Percentiles rank a stretch among this genome's conserved stretches.
phyloP scores from a whole-genome alignment of 176 grass and related monocot species.

The Aegilops tauschii region DNA sequence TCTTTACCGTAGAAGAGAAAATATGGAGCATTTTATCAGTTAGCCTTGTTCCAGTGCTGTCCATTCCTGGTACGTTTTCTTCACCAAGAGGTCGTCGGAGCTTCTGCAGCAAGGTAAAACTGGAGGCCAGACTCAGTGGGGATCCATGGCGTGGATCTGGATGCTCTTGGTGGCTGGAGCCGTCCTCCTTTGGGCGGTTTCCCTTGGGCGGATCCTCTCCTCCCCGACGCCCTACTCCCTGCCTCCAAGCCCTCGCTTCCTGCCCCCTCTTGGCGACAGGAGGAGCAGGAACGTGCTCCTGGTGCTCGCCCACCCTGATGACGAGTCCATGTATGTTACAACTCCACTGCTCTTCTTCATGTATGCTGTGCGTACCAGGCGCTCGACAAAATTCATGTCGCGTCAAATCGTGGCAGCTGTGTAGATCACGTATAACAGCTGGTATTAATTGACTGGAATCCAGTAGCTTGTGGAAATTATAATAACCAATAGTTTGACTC shows the following conservation, averaged over 20 bases:
- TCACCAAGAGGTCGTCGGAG: neutral
- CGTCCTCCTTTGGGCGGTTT: constrained; percentile 52
- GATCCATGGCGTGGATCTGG: constrained; percentile 49
- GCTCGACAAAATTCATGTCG: neutral
- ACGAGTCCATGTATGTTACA: constrained; percentile 73
- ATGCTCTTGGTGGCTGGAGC: neutral
- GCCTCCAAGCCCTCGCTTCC: constrained; percentile 17
- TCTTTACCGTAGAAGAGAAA: neutral
- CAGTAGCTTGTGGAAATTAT: neutral
- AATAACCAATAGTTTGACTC: neutral
- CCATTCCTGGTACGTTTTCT: neutral
- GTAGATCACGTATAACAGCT: neutral
- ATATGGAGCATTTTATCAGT: neutral
- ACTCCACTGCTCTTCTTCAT: neutral
- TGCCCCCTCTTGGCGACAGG: constrained; percentile 23
- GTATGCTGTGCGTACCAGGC: neutral
- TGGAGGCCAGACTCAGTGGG: neutral
- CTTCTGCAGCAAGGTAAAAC: neutral
- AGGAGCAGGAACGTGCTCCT: constrained; percentile 71
- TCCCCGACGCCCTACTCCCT: neutral
- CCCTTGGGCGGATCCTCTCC: constrained; percentile 45
- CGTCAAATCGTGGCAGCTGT: too few relatives aligned
- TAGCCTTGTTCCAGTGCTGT: neutral
- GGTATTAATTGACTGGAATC: neutral
- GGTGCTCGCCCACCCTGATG: constrained; percentile 86